phyloP scores from a whole-genome alignment of 345 rosid genomes.

The Citrus reticulata region DNA sequence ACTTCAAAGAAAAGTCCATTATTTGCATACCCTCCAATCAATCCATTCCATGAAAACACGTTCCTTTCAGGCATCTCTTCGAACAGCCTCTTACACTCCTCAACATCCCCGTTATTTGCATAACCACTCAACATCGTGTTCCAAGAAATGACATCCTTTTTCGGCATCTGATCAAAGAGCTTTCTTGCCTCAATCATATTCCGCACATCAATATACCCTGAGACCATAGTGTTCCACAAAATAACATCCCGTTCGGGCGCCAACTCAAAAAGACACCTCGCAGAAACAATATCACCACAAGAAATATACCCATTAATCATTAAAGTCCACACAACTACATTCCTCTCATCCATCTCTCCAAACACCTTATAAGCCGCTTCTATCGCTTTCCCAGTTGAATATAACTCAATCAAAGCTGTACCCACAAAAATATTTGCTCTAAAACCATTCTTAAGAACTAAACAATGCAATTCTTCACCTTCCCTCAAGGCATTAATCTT shows the following conservation, averaged over 20 bases:
- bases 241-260: constrained; percentile 72
- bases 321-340: constrained; percentile 73
- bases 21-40: constrained; percentile 59
- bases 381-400: constrained; percentile 41
- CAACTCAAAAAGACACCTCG: constrained; percentile 58
- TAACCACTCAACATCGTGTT: constrained; percentile 69
- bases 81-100: constrained; percentile 50
- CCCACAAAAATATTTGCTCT: constrained; percentile 48
- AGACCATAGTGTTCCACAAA: constrained; percentile 74
- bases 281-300: constrained; percentile 49
- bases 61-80: constrained; percentile 69
- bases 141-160: constrained; percentile 81
- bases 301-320: constrained; percentile 57
- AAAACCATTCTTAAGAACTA: constrained; percentile 61
- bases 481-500: constrained; percentile 45
- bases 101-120: constrained; percentile 49
- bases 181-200: constrained; percentile 55
- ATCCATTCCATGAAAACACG: constrained; percentile 76
- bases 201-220: constrained; percentile 60
- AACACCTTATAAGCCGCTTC: constrained; percentile 56
- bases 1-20: constrained; percentile 42
- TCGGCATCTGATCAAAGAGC: constrained; percentile 67
- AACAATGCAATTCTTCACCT: constrained; percentile 62
- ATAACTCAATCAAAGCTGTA: constrained; percentile 67
- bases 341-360: constrained; percentile 61